Percentiles rank a stretch among this genome's conserved stretches.
phyloP scores from a whole-genome alignment of 208 protist genomes.

The Trypanosoma melophagium region DNA sequence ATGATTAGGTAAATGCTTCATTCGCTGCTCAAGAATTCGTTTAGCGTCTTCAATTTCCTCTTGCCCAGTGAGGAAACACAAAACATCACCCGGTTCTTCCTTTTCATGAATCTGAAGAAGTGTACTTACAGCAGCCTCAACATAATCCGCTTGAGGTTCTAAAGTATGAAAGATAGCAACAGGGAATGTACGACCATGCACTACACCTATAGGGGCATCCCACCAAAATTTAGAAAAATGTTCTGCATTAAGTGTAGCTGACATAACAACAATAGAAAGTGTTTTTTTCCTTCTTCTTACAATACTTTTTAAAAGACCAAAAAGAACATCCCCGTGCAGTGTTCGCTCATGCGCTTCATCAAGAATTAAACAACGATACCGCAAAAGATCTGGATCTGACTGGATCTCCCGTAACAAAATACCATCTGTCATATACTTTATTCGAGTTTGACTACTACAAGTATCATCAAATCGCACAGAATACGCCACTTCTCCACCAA shows the following conservation, averaged over 20 bases:
- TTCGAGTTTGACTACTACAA: slow-evolving; percentile 69
- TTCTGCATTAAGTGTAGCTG: slow-evolving; percentile 96
- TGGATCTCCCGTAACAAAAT: slow-evolving; percentile 97
- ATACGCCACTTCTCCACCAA: slow-evolving; percentile 92
- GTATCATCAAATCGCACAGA: slow-evolving; percentile 95
- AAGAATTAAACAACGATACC: slow-evolving; percentile 98
- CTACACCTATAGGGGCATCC: slow-evolving; percentile 89
- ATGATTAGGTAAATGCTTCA: slow-evolving; percentile 67
- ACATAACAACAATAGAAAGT: slow-evolving; percentile 95
- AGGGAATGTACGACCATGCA: slow-evolving; percentile 89
- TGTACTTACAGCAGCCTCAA: slow-evolving; percentile 96
- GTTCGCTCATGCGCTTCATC: slow-evolving; percentile 99
- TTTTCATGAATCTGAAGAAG: slow-evolving; percentile 97
- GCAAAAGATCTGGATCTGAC: slow-evolving; percentile 81
- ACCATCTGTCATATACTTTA: slow-evolving; percentile 97
- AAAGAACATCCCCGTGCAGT: slow-evolving; percentile 93
- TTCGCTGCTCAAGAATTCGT: slow-evolving; percentile 73
- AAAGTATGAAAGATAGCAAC: slow-evolving; percentile 93
- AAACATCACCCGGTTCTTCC: slow-evolving; percentile 97
- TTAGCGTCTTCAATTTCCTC: slow-evolving; percentile 90
- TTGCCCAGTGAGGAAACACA: slow-evolving; percentile 99
- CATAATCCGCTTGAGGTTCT: slow-evolving; percentile 95
- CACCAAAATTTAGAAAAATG: slow-evolving; percentile 95
- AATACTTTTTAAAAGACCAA: slow-evolving; percentile 91
- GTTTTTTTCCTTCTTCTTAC: slow-evolving; percentile 44